A percentile compares a stretch with the other conserved stretches of the same genome.
phyloP scores from a whole-genome alignment of 768 basidiomycete genomes.

The Antrodiella citrinella region DNA sequence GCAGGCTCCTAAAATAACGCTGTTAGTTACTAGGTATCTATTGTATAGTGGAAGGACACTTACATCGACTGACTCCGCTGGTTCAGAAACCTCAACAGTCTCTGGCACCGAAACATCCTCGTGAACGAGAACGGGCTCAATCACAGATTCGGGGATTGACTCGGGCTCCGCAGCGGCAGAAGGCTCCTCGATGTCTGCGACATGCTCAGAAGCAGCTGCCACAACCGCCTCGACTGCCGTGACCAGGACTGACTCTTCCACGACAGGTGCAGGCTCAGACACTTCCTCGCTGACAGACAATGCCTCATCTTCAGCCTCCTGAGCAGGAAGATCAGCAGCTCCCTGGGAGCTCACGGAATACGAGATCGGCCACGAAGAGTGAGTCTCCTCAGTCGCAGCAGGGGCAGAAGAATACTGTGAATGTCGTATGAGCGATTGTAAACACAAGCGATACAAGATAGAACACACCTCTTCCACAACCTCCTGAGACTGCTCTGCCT shows the following conservation, averaged over 20 bases:
- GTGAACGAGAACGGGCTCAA: not conserved
- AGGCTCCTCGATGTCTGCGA: not conserved
- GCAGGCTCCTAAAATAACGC: not conserved
- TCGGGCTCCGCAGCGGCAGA: not conserved
- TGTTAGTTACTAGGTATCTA: not conserved
- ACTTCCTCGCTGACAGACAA: constrained; percentile 5
- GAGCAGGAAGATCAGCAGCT: constrained; percentile 10
- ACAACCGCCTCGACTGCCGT: too few relatives aligned
- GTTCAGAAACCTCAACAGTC: not conserved
- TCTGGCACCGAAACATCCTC: not conserved
- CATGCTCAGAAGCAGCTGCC: not conserved
- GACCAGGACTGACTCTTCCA: too few relatives aligned
- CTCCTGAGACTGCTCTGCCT: too few relatives aligned
- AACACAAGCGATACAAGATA: too few relatives aligned
- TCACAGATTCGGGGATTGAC: not conserved
- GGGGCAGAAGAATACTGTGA: too few relatives aligned
- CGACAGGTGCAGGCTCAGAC: not conserved
- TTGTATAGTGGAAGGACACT: not conserved
- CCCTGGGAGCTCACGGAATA: constrained; percentile 40
- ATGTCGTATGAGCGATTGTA: too few relatives aligned
- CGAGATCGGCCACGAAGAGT: constrained; percentile 40
- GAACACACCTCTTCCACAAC: constrained; percentile 7
- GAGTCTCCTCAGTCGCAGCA: not conserved
- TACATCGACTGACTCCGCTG: not conserved
- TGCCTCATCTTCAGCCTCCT: not conserved